A percentile compares a stretch with the other conserved stretches of the same genome.
Evolutionary conservation across 1,284 basidiomycete genomes (phyloP).

Genomic region (Apiotrichum mycotoxinovorans): DNA sequence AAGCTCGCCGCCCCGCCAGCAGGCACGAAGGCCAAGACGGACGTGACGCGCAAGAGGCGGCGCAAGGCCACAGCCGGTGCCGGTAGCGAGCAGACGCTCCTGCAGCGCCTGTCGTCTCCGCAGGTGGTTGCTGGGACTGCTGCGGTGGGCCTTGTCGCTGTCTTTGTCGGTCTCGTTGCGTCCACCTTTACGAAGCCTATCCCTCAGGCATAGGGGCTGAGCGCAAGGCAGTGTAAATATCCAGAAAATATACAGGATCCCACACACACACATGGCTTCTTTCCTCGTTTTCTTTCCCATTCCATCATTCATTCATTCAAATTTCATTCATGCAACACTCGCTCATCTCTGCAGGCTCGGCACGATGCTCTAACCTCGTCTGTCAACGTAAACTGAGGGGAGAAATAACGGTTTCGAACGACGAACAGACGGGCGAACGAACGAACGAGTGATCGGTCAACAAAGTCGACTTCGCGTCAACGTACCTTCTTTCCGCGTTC

Average conservation of each 20-base stretch:
- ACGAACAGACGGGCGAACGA: too few relatives aligned
- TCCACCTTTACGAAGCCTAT: conserved; percentile 28
- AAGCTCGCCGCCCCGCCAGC: conserved; percentile 1
- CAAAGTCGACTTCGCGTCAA: too few relatives aligned
- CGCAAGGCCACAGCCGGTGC: not conserved
- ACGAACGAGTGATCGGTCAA: too few relatives aligned
- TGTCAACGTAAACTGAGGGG: not conserved
- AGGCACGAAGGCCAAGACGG: conserved; percentile 12
- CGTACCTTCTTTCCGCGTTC: too few relatives aligned
- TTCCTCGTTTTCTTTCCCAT: not conserved
- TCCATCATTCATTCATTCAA: not conserved
- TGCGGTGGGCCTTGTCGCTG: conserved; percentile 38
- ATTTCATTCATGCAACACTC: conserved; percentile 1
- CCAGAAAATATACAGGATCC: too few relatives aligned
- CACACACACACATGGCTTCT: too few relatives aligned
- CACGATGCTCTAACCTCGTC: conserved; percentile 13
- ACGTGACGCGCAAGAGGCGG: not conserved
- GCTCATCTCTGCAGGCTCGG: conserved; percentile 11
- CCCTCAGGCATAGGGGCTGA: not conserved
- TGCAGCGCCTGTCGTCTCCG: conserved; percentile 12
- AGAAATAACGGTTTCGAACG: too few relatives aligned
- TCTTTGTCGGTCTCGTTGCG: conserved; percentile 46
- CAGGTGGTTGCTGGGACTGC: conserved; percentile 33
- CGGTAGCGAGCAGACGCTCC: not conserved
- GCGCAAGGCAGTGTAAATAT: not conserved